A percentile compares a stretch with the other conserved stretches of the same genome.
Evolutionary conservation across 2,329 filamentous ascomycete genomes (phyloP).

Genomic region (Cladosporium austrohemisphaericum): DNA sequence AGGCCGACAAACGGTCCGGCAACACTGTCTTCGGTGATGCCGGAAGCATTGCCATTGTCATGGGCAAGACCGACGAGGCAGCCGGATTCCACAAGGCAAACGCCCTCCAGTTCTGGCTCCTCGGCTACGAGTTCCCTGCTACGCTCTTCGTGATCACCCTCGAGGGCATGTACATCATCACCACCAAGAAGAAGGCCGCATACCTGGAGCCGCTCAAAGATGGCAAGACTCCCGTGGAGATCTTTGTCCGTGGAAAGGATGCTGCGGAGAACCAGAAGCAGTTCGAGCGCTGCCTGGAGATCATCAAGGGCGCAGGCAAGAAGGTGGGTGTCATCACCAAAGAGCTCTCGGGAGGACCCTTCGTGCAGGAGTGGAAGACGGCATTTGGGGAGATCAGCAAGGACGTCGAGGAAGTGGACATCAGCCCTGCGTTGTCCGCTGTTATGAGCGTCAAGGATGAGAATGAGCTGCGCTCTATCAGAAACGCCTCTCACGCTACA

Average conservation of each 20-base stretch:
- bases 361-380: constrained; percentile 95
- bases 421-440: constrained; percentile 74
- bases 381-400: constrained; percentile 72
- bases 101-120: constrained; percentile 95
- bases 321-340: constrained; percentile 86
- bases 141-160: constrained; percentile 89
- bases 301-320: constrained; percentile 84
- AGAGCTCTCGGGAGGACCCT: constrained; percentile 79
- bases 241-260: constrained; percentile 88
- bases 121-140: constrained; percentile 97
- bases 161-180: constrained; percentile 86
- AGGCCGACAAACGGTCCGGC: constrained; percentile 85
- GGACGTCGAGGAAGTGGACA: constrained; percentile 84
- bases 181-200: constrained; percentile 95
- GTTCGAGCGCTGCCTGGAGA: constrained; percentile 76
- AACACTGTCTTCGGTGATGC: constrained; percentile 82
- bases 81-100: constrained; percentile 93
- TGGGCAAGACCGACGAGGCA: constrained; percentile 90
- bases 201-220: constrained; percentile 89
- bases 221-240: constrained; percentile 87
- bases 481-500: constrained; percentile 89
- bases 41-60: constrained; percentile 80
- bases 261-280: constrained; percentile 86
- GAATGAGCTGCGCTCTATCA: constrained; percentile 86
- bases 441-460: constrained; percentile 94